Percentiles rank a stretch among this genome's conserved stretches.
Conservation (phyloP, 768 basidiomycete species). For the Suillus americanus region DNA sequence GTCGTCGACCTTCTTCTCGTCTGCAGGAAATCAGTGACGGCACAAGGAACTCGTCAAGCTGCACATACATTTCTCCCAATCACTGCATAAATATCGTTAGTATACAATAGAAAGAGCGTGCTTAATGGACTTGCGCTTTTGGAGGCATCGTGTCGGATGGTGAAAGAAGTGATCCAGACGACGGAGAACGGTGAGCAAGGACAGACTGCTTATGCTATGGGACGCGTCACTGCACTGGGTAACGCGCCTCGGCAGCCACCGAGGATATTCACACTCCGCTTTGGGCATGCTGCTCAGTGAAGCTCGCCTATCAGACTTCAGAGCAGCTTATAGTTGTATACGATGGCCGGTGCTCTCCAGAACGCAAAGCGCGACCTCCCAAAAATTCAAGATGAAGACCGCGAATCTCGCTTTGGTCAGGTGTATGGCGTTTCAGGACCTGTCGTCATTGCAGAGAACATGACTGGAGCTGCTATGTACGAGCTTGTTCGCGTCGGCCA, state of each 20-base stretch:
- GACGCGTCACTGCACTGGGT: conserved; percentile 36
- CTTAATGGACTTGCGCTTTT: conserved; percentile 74
- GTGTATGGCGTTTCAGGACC: conserved; percentile 97
- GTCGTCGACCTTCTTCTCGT: conserved; percentile 81
- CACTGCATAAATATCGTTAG: conserved; percentile 47
- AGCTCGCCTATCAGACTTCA: not conserved
- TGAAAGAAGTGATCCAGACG: conserved; percentile 16
- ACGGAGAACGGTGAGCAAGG: conserved; percentile 22
- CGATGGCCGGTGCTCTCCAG: conserved; percentile 90
- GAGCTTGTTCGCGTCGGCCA: conserved; percentile 98
- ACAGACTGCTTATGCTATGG: conserved; percentile 18
- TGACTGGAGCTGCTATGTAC: conserved; percentile 96
- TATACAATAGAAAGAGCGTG: not conserved
- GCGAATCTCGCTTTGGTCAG: conserved; percentile 82
- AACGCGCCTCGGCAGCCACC: conserved; percentile 29
- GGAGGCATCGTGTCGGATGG: conserved; percentile 69
- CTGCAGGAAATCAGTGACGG: conserved; percentile 38
- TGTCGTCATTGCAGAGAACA: conserved; percentile 95
- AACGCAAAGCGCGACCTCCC: conserved; percentile 87
- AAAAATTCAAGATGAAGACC: conserved; percentile 89
- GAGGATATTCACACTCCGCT: conserved; percentile 27
- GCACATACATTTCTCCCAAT: conserved; percentile 96
- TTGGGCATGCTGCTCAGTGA: conserved; percentile 18
- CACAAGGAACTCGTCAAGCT: not conserved
- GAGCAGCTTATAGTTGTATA: conserved; percentile 16